These are phyloP conservation scores for Annulohypoxylon maeteangense DNA, from an alignment of 495 filamentous ascomycete genomes.

Conservation along the genomic window DNA sequence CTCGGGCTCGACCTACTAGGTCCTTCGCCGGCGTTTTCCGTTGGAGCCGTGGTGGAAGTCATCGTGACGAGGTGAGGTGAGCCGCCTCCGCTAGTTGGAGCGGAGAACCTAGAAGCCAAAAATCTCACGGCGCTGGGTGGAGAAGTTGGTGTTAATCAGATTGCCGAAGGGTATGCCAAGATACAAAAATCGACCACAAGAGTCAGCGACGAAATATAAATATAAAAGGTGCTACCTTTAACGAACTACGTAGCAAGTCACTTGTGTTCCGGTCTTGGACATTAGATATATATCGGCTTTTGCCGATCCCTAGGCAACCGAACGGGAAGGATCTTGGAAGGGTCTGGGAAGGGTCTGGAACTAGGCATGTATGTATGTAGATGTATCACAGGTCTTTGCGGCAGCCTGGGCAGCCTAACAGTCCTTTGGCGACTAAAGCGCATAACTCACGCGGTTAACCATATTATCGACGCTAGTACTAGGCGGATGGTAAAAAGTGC, in stretches of 20 bases:
- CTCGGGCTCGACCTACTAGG: slow-evolving; percentile 14
- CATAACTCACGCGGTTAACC: slow-evolving; percentile 17
- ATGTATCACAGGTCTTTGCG: neutral
- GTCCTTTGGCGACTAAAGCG: slow-evolving; percentile 5
- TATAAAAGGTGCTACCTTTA: slow-evolving; percentile 1
- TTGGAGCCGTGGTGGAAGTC: slow-evolving; percentile 7
- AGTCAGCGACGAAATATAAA: neutral
- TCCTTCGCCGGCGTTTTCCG: slow-evolving; percentile 20
- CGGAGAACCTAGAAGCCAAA: neutral
- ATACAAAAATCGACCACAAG: neutral
- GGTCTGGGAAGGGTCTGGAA: slow-evolving; percentile 8
- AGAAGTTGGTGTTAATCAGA: neutral
- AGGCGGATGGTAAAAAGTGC: neutral
- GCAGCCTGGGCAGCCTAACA: neutral
- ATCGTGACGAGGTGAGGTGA: slow-evolving; percentile 2
- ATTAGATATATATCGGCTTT: slow-evolving; percentile 10
- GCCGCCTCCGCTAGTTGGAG: neutral
- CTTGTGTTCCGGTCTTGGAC: slow-evolving; percentile 8
- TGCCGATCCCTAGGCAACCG: slow-evolving; percentile 25
- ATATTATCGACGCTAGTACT: slow-evolving; percentile 8
- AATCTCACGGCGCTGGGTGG: neutral
- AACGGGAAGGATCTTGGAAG: slow-evolving; percentile 11
- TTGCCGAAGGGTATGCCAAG: slow-evolving; percentile 3
- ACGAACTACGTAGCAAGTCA: slow-evolving; percentile 7
- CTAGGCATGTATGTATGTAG: neutral